Percentiles rank a stretch among this genome's conserved stretches.
Evolutionary conservation across 2,329 filamentous ascomycete genomes (phyloP).

Genomic region (Lachnellula cervina): DNA sequence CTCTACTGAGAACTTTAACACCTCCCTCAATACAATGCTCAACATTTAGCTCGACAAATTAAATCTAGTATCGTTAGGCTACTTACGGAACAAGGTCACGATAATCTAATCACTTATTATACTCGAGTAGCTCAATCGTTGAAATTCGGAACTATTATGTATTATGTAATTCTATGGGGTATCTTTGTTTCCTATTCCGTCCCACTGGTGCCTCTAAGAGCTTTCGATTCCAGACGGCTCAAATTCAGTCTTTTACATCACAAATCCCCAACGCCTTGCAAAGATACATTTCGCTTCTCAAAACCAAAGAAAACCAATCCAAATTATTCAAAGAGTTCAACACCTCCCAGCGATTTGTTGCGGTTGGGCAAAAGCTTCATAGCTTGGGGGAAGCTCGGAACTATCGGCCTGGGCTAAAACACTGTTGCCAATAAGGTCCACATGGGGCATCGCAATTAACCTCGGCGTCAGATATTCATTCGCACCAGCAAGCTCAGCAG

Average conservation of each 20-base stretch:
- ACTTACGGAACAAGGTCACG: not conserved
- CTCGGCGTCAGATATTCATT: slow-evolving; percentile 26
- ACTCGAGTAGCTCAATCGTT: not conserved
- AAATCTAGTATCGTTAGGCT: not conserved
- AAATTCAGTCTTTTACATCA: not conserved
- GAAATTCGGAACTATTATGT: not conserved
- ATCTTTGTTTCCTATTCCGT: not conserved
- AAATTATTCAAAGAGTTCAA: slow-evolving; percentile 7
- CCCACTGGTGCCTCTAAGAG: not conserved
- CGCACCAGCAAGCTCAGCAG: slow-evolving; percentile 25
- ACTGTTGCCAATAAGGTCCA: slow-evolving; percentile 23
- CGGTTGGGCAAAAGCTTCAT: slow-evolving; percentile 21
- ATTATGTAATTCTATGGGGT: slow-evolving; percentile 2
- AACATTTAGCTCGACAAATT: not conserved
- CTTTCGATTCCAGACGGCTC: not conserved
- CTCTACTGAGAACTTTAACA: no score
- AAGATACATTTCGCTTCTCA: slow-evolving; percentile 2
- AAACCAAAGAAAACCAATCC: not conserved
- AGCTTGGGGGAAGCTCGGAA: slow-evolving; percentile 26
- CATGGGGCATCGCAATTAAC: slow-evolving; percentile 25
- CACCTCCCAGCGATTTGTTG: slow-evolving; percentile 12
- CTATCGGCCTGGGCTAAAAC: slow-evolving; percentile 11
- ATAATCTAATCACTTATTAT: not conserved
- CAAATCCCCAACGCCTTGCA: slow-evolving; percentile 13
- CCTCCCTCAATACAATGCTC: no score